Evolutionary conservation across 257 asterid species (phyloP).

Genomic region (Solanum pimpinellifolium): DNA sequence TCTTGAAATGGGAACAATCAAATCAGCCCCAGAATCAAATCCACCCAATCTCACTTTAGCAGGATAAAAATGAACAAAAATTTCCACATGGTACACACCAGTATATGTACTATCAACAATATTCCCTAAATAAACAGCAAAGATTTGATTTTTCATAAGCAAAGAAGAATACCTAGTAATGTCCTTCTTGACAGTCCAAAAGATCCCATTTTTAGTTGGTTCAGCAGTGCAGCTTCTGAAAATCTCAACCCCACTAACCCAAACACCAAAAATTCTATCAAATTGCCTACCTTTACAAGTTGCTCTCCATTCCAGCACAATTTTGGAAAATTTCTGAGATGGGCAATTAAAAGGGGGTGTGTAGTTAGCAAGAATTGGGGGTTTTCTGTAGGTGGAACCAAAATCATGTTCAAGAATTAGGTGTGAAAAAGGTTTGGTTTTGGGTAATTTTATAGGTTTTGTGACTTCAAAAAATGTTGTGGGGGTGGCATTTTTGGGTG

Average conservation of each 20-base stretch:
- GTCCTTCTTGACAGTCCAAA: conserved; percentile 68
- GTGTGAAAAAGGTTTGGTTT: conserved; percentile 30
- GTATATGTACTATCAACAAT: conserved; percentile 52
- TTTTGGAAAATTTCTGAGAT: conserved; percentile 22
- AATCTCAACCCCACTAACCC: conserved; percentile 83
- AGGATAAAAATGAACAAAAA: conserved; percentile 62
- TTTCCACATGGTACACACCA: conserved; percentile 70
- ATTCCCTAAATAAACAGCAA: conserved; percentile 59
- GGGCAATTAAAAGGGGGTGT: conserved; percentile 44
- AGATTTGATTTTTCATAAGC: conserved; percentile 33
- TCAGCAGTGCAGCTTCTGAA: conserved; percentile 85
- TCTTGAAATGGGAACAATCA: conserved; percentile 68
- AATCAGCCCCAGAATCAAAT: conserved; percentile 40
- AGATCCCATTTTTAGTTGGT: conserved; percentile 29
- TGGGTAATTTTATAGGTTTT: conserved; percentile 41
- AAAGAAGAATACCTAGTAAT: conserved; percentile 62
- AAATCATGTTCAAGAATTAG: conserved; percentile 43
- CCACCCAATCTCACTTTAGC: background rate
- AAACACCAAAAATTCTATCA: conserved; percentile 70
- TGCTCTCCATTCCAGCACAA: conserved; percentile 73
- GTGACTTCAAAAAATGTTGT: conserved; percentile 52
- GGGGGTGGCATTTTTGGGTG: conserved; percentile 7
- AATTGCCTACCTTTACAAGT: conserved; percentile 63
- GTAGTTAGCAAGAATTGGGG: conserved; percentile 42
- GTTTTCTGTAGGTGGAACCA: conserved; percentile 39